These are phyloP conservation scores for Aegle marmelos DNA, from an alignment of 345 rosid species.

Conservation along the genomic window DNA sequence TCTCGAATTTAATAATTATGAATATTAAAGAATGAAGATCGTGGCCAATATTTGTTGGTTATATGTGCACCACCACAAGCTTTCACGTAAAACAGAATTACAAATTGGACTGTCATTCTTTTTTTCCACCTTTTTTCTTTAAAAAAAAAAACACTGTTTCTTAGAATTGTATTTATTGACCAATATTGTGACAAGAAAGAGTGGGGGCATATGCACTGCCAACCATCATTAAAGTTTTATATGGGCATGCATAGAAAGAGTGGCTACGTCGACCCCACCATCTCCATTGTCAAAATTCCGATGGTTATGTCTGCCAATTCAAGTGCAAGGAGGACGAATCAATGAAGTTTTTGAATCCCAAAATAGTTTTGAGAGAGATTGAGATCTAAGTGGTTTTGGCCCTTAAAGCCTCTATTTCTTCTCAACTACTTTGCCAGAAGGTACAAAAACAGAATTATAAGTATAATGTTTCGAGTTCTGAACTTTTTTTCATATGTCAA, in stretches of 20 bases:
- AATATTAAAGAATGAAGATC: neutral
- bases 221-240: constrained; percentile 4
- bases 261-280: constrained; percentile 29
- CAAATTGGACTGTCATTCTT: constrained; percentile 2
- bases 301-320: constrained; percentile 32
- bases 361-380: neutral
- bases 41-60: neutral
- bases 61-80: constrained; percentile 10
- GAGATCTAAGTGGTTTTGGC: neutral
- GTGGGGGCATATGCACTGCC: constrained; percentile 19
- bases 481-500: neutral
- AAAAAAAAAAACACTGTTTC: neutral
- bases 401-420: neutral
- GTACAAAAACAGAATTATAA: no score
- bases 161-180: neutral
- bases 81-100: neutral
- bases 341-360: constrained; percentile 5
- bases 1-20: neutral
- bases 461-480: no score
- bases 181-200: constrained; percentile 20
- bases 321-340: constrained; percentile 20
- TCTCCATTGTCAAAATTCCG: constrained; percentile 13
- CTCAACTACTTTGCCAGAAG: neutral
- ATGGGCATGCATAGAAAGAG: neutral
- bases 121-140: no score